Percentiles rank a stretch among this genome's conserved stretches.
Conservation (phyloP, 768 basidiomycete species). For the Leccinum pellstonianum region DNA sequence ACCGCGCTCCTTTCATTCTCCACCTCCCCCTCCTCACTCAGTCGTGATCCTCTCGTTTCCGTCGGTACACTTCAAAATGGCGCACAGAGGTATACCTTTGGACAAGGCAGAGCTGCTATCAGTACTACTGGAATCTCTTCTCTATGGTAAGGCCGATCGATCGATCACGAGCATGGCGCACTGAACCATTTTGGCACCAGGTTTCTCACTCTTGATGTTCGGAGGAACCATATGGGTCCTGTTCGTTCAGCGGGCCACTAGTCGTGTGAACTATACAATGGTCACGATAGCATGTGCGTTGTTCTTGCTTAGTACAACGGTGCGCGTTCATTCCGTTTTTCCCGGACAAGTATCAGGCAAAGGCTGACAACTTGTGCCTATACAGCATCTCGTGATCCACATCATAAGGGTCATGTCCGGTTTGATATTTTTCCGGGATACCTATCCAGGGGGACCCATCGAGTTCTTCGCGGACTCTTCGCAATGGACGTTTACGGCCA, state of each 20-base stretch:
- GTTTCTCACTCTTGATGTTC: conserved; percentile 1
- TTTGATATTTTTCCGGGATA: not conserved
- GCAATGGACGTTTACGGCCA: not conserved
- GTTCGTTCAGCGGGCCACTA: too few species aligned
- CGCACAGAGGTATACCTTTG: not conserved
- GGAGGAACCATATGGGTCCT: not conserved
- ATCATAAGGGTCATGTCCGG: not conserved
- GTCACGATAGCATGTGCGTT: too few species aligned
- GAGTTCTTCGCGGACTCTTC: not conserved
- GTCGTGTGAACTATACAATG: too few species aligned
- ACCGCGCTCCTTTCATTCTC: not conserved
- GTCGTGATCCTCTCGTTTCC: not conserved
- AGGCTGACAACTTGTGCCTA: not conserved
- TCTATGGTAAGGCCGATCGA: not conserved
- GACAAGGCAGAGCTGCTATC: conserved; percentile 1
- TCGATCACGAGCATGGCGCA: too few species aligned
- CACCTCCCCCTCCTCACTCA: not conserved
- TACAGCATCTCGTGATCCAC: not conserved
- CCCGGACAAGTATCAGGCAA: too few species aligned
- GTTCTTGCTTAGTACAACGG: too few species aligned
- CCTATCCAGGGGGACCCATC: not conserved
- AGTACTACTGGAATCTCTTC: not conserved
- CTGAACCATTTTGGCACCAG: not conserved
- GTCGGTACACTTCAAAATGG: not conserved
- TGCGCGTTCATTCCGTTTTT: too few species aligned